Evolutionary conservation across 2,329 filamentous ascomycete species (phyloP).

Genomic region (Aureobasidium sp.): DNA sequence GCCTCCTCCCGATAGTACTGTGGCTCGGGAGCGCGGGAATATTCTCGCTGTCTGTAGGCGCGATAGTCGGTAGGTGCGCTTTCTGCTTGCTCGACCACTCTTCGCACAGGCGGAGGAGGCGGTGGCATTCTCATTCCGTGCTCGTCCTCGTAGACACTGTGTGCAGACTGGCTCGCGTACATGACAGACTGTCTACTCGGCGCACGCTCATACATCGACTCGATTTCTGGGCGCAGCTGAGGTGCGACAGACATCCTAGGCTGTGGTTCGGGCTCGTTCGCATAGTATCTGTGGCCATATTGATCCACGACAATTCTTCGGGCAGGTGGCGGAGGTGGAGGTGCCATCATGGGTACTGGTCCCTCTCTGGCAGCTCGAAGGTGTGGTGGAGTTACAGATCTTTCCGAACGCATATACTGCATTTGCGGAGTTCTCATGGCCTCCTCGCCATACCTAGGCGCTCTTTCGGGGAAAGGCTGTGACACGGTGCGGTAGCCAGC

Average conservation of each 20-base stretch:
- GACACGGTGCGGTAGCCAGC: conserved; percentile 34
- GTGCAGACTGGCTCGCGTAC: conserved; percentile 16
- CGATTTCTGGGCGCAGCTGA: conserved; percentile 21
- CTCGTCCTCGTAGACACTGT: conserved; percentile 40
- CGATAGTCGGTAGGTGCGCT: conserved; percentile 45
- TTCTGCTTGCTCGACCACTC: conserved; percentile 31
- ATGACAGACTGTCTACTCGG: conserved; percentile 37
- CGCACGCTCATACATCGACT: conserved; percentile 49
- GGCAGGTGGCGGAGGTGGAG: conserved; percentile 37
- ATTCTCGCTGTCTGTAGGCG: conserved; percentile 47
- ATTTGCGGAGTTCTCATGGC: conserved; percentile 28
- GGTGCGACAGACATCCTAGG: conserved; percentile 48
- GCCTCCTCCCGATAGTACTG: conserved; percentile 17
- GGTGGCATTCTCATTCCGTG: conserved; percentile 22
- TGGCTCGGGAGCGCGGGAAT: conserved; percentile 39
- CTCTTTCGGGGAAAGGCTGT: conserved; percentile 27
- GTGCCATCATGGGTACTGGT: conserved; percentile 35
- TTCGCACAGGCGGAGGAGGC: conserved; percentile 17
- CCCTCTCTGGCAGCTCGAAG: conserved; percentile 18
- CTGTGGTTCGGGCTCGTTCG: conserved; percentile 30
- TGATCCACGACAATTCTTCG: conserved; percentile 68
- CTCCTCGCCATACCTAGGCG: conserved; percentile 26
- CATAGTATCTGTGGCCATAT: conserved; percentile 70
- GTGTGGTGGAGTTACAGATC: conserved; percentile 34
- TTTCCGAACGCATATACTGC: conserved; percentile 31